phyloP scores from a whole-genome alignment of 2,329 filamentous ascomycete species.

The Lasiodiplodia theobromae region DNA sequence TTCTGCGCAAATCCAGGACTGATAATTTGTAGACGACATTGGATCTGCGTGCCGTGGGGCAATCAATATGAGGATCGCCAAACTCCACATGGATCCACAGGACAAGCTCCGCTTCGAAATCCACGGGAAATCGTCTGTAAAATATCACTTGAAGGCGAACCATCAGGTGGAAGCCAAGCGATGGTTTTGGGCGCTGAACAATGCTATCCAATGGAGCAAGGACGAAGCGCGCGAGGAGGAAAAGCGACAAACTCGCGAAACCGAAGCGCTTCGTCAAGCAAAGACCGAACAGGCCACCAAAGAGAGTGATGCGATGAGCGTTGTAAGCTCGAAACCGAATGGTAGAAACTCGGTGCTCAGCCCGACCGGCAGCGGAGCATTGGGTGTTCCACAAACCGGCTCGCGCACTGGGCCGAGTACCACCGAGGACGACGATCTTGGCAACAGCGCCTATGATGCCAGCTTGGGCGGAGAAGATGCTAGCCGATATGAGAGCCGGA shows the following conservation, averaged over 20 bases:
- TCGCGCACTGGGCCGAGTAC: conserved; percentile 55
- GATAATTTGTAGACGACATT: conserved; percentile 71
- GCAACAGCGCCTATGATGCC: conserved; percentile 63
- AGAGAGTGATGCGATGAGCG: conserved; percentile 51
- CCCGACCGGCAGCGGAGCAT: conserved; percentile 5
- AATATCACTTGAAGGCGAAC: conserved; percentile 97
- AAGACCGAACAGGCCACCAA: conserved; percentile 72
- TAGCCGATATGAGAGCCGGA: conserved; percentile 58
- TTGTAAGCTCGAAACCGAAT: conserved; percentile 44
- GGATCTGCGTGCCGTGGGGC: conserved; percentile 95
- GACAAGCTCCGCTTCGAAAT: conserved; percentile 99
- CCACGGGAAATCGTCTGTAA: conserved; percentile 96
- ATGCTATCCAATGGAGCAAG: conserved; percentile 98
- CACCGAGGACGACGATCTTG: conserved; percentile 61
- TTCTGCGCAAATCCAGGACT: background rate
- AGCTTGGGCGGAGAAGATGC: conserved; percentile 64
- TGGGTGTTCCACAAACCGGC: conserved; percentile 10
- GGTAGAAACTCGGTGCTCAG: conserved; percentile 31
- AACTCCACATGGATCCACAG: conserved; percentile 92
- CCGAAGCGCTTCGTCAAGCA: conserved; percentile 77
- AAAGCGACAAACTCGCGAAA: conserved; percentile 74
- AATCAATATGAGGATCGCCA: conserved; percentile 98
- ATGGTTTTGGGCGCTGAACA: conserved; percentile 99
- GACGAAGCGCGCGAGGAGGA: conserved; percentile 95
- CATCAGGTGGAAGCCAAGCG: conserved; percentile 97